A percentile compares a stretch with the other conserved stretches of the same genome.
Conservation (phyloP, 805 yeast species). For the Candida silvatica region DNA sequence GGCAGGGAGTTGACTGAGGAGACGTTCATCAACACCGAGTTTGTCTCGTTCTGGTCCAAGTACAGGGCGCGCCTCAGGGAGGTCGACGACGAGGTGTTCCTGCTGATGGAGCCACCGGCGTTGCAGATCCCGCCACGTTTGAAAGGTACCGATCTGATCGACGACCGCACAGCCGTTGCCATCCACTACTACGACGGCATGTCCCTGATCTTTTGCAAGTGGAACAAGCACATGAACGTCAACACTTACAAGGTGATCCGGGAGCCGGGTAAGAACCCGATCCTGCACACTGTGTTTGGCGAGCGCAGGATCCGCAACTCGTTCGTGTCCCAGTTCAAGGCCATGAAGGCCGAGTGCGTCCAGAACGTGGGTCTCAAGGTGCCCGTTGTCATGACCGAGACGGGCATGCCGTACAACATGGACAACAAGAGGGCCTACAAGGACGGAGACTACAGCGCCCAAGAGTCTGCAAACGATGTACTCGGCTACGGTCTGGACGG, state of each 20-base stretch:
- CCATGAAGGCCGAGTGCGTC: constrained; percentile 56
- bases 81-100: constrained; percentile 35
- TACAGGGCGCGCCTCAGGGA: constrained; percentile 42
- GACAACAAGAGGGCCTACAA: constrained; percentile 65
- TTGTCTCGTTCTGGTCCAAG: constrained; percentile 49
- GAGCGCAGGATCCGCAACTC: constrained; percentile 70
- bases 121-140: constrained; percentile 67
- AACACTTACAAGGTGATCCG: constrained; percentile 87
- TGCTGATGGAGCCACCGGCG: constrained; percentile 77
- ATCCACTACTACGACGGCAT: constrained; percentile 95
- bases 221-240: constrained; percentile 79
- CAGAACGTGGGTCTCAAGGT: constrained; percentile 50
- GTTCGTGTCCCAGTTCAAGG: constrained; percentile 57
- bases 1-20: constrained; percentile 36
- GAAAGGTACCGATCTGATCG: constrained; percentile 42
- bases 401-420: constrained; percentile 98
- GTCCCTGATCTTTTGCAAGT: constrained; percentile 83
- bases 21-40: constrained; percentile 56
- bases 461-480: constrained; percentile 80
- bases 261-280: constrained; percentile 64
- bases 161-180: constrained; percentile 59
- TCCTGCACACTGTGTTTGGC: constrained; percentile 72
- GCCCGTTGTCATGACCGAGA: constrained; percentile 81
- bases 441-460: constrained; percentile 61
- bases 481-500: constrained; percentile 72